A percentile compares a stretch with the other conserved stretches of the same genome.
Conservation (phyloP, 2,329 filamentous ascomycete genomes). For the Hypoxylon sp. region DNA sequence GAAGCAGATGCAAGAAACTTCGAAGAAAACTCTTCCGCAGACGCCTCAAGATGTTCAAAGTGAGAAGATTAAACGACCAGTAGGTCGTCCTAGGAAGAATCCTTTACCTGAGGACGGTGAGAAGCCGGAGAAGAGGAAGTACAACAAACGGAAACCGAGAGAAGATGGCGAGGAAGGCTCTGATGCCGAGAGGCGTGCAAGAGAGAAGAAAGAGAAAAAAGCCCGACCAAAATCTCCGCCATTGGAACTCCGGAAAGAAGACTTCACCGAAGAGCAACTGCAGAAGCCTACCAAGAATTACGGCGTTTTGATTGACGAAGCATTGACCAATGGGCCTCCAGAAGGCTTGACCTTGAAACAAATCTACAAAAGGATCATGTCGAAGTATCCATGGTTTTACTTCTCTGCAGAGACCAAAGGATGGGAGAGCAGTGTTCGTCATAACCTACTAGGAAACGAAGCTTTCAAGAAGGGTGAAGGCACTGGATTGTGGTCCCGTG, state of each 20-base stretch:
- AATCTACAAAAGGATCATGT: conserved; percentile 74
- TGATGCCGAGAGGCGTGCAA: conserved; percentile 68
- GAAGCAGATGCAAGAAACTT: conserved; percentile 68
- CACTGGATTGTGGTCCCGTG: conserved; percentile 70
- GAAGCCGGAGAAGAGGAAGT: conserved; percentile 74
- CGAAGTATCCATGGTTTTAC: conserved; percentile 71
- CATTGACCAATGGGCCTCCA: conserved; percentile 67
- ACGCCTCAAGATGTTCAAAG: conserved; percentile 57
- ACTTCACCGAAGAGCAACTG: conserved; percentile 71
- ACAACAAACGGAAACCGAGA: conserved; percentile 73
- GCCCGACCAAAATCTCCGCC: conserved; percentile 72
- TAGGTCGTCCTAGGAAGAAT: conserved; percentile 75
- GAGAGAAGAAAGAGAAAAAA: conserved; percentile 74
- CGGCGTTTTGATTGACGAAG: conserved; percentile 72
- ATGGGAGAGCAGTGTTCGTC: conserved; percentile 76
- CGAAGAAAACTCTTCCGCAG: conserved; percentile 67
- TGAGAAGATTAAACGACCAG: conserved; percentile 73
- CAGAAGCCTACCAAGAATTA: conserved; percentile 75
- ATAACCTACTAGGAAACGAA: conserved; percentile 74
- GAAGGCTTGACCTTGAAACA: conserved; percentile 72
- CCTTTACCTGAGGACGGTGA: conserved; percentile 71
- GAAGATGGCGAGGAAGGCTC: conserved; percentile 70
- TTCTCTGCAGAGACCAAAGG: conserved; percentile 74
- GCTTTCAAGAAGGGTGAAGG: conserved; percentile 72
- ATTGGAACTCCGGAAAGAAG: conserved; percentile 67